Base-by-base conservation (phyloP, 148 eudicot genomes). In the Linanthus parryae region DNA sequence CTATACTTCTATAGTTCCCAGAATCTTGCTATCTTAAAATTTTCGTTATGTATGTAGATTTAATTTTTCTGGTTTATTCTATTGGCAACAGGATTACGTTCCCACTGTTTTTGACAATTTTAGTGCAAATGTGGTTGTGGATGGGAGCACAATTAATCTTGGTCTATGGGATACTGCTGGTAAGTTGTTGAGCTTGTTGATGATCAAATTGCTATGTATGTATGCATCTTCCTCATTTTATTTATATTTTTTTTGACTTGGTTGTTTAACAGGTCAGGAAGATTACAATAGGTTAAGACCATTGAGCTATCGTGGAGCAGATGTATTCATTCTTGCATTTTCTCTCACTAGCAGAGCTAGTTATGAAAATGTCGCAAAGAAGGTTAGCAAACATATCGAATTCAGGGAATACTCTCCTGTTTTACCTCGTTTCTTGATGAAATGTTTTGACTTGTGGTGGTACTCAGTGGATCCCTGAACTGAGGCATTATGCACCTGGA, bases 401-500 rank as follows among this genome's bases (percentile, higher is more conserved):
- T 18, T 25, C 57, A 26, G 61, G 35, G 15, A 15, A 5, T 2
- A 12, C 29, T 36, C 10, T 27, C 6, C 38, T 30, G 6, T 47
- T 20, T 39, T 13, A 29, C 29, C 17, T 40, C 22, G 24, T 44
- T 19, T n/a, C 43, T 15, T 39, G 24, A 33, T 56, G 45, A 21
- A 41, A 28, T 23, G 35, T 52, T 48, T 21, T 54, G 45, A 22
- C 49, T 57, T 56, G 37, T n/a, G n/a, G n/a, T n/a, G n/a, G n/a
- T 17, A 44, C 65, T 52, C 77, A 85, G 94, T 85, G 94, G 94
- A 78, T 85, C 60, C 88, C 88, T 35, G 94, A 85, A 61, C 50
- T 85, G 63, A 85, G 88, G 76, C 94, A 85, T 53, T 85, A 85
- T 69, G 88, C 94, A 23, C 94, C 94, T 17, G 85, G 88, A 3